Percentiles rank a stretch among this genome's conserved stretches.
phyloP scores from a whole-genome alignment of 306 rosid species.

The Trifolium repens region DNA sequence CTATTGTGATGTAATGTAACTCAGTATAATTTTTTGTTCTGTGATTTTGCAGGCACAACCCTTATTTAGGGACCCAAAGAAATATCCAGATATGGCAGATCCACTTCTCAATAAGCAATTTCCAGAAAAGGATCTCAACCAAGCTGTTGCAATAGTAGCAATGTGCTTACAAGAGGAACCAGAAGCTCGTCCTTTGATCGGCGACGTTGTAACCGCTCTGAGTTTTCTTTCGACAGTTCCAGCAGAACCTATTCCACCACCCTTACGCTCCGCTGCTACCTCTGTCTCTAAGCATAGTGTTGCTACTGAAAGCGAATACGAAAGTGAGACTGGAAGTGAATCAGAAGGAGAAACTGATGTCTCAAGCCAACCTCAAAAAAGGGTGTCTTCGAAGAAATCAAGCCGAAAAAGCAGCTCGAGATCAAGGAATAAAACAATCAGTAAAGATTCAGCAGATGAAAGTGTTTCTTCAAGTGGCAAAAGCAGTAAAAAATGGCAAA shows the following conservation, averaged over 20 bases:
- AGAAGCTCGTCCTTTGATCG: conserved; percentile 80
- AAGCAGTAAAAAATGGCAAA: conserved; percentile 41
- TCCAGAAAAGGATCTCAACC: conserved; percentile 88
- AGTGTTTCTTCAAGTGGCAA: conserved; percentile 40
- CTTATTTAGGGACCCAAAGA: conserved; percentile 74
- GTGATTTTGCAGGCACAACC: conserved; percentile 79
- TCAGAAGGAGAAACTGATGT: conserved; percentile 7
- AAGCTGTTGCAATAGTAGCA: conserved; percentile 85
- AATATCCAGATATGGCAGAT: conserved; percentile 84
- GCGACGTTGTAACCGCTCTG: conserved; percentile 73
- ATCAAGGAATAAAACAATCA: background rate
- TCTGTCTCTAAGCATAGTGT: conserved; percentile 9
- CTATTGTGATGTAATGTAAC: conserved; percentile 1
- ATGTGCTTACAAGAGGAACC: conserved; percentile 95
- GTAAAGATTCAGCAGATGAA: conserved; percentile 46
- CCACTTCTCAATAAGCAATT: conserved; percentile 57
- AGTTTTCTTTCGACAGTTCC: conserved; percentile 69
- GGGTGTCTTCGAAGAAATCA: conserved; percentile 26
- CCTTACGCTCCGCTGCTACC: conserved; percentile 32
- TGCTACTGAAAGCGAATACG: conserved; percentile 8
- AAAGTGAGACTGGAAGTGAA: background rate
- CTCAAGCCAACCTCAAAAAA: background rate
- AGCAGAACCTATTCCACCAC: conserved; percentile 25
- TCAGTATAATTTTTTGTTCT: background rate
- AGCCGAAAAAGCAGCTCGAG: conserved; percentile 42